Evolutionary conservation across 75 land plant genomes (phyloP).

Genomic region (Sequoia sempervirens): DNA sequence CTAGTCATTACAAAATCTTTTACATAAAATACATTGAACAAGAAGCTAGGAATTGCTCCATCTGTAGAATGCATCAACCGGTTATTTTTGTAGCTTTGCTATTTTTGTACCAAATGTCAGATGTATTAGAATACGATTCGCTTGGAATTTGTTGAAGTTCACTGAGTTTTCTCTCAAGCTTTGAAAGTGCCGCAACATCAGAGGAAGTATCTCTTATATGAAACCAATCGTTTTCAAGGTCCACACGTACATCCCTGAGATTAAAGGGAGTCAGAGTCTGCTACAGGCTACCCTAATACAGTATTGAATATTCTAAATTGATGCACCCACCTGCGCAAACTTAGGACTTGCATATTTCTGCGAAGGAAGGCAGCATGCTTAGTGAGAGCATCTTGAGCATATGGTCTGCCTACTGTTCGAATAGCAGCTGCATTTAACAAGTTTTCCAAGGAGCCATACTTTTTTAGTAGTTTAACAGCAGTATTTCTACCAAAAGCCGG

Average conservation of each 20-base stretch:
- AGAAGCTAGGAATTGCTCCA: neutral
- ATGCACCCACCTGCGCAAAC: constrained; percentile 54
- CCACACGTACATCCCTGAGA: constrained; percentile 27
- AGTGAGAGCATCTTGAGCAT: constrained; percentile 81
- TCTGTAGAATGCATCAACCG: neutral
- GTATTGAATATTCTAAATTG: neutral
- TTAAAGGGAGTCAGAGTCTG: neutral
- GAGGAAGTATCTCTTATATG: constrained; percentile 14
- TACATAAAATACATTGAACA: neutral
- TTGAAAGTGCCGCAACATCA: constrained; percentile 16
- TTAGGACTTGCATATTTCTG: constrained; percentile 67
- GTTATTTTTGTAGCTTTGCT: neutral
- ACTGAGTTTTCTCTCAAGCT: constrained; percentile 1
- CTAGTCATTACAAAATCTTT: no score
- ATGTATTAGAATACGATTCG: neutral
- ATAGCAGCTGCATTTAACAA: constrained; percentile 67
- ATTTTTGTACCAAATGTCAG: neutral
- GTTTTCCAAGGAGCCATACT: constrained; percentile 80
- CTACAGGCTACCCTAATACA: neutral
- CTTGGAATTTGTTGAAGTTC: neutral
- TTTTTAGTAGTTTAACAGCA: constrained; percentile 79
- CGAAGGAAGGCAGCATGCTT: constrained; percentile 64
- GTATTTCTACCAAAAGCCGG: constrained; percentile 95
- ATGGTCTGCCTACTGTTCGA: constrained; percentile 81
- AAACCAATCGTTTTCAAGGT: constrained; percentile 27